Base-by-base conservation (phyloP, 2,329 filamentous ascomycete species). In the Hymenoscyphus repandus region DNA sequence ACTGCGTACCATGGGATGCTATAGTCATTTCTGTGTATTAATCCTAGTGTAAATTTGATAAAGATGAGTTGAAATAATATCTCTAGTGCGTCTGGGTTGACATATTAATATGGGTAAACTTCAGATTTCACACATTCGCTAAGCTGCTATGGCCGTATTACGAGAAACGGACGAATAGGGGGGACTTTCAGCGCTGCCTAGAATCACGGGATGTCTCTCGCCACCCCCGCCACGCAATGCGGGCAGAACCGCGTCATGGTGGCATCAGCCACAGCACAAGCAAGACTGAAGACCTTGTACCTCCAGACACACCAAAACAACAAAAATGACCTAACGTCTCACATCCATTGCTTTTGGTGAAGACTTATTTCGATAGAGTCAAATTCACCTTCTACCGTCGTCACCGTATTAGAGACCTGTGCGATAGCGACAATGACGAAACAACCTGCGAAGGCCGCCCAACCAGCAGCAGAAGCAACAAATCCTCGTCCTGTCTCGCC, bases 401-500 rank as follows among this genome's bases (percentile, higher is more conserved):
- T 9, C 12, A 17, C 4, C 12, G 12, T 17, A 9, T 37, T 37
- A 4, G 32, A 11, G 18, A 5, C n/a, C 13, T 39, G 9, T 2
- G 3, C 18, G 36, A 51, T 32, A 51, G 41, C 31, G 31, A 51
- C 43, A 41, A 46, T 42, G 49, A 46, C 27, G 45, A 40, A 38
- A 6, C 22, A 30, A 32, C 27, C 27, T n/a, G 45, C 36, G 7
- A 30, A 30, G 10, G 36, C 37, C 7, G 30, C 30, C 6, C 7
- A 22, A 10, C 2, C 37, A 32, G 37, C 17, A 33, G 22, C 45
- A 31, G 36, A 33, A 18, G 11, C 11, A 38, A 15, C 45, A 11
- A 33, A n/a, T 18, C 18, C 45, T 32, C 58, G 62, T 52, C 63
- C 76, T 45, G 61, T 82, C 12, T 96, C 91, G 33, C 90, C 91